Evolutionary conservation across 1,139 yeast species (phyloP).

Genomic region (Candida mesenterica): DNA sequence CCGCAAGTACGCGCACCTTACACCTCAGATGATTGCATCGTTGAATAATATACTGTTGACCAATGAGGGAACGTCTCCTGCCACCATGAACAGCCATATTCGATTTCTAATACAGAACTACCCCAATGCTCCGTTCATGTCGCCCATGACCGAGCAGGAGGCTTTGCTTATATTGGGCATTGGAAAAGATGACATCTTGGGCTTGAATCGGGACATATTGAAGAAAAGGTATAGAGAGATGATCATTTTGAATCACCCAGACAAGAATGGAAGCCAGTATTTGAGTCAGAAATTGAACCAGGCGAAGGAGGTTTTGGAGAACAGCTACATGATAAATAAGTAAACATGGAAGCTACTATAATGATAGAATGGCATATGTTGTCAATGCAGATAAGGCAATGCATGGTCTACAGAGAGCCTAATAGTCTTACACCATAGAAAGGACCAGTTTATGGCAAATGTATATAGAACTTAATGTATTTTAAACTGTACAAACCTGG

Average conservation of each 20-base stretch:
- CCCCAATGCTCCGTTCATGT: constrained; percentile 48
- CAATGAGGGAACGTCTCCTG: constrained; percentile 9
- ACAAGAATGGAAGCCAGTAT: constrained; percentile 70
- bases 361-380: too few species aligned
- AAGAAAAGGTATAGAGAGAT: constrained; percentile 57
- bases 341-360: not conserved
- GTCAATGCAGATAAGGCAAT: too few species aligned
- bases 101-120: constrained; percentile 30
- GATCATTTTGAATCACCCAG: constrained; percentile 75
- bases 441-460: too few species aligned
- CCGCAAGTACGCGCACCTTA: constrained; percentile 40
- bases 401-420: too few species aligned
- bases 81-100: constrained; percentile 16
- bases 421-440: too few species aligned
- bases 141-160: constrained; percentile 59
- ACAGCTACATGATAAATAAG: constrained; percentile 42
- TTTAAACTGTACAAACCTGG: too few species aligned
- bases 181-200: constrained; percentile 49
- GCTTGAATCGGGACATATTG: constrained; percentile 43
- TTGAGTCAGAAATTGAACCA: constrained; percentile 72
- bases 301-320: constrained; percentile 66
- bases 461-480: too few species aligned
- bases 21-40: constrained; percentile 57
- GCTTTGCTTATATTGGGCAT: constrained; percentile 58
- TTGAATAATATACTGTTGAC: constrained; percentile 42